Conservation (phyloP, 2,329 filamentous ascomycete genomes). For the Gremmenia infestans region DNA sequence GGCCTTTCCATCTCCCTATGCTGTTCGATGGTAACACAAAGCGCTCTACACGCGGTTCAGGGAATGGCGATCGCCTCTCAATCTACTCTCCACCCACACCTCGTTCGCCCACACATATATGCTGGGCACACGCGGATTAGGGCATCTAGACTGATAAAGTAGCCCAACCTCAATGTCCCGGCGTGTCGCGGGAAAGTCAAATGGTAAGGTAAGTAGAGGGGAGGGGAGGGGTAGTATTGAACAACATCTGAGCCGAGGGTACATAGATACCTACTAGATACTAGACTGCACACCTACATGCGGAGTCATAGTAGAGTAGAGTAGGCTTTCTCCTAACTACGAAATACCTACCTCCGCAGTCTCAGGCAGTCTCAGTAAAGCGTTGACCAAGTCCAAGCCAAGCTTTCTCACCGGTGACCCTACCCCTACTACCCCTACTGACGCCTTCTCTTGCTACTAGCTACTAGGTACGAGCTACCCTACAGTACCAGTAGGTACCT, state of each 20-base stretch:
- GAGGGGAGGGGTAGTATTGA: background rate
- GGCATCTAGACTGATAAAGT: no score
- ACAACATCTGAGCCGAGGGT: no score
- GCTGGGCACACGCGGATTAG: background rate
- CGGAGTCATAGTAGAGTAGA: background rate
- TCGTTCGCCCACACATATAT: constrained; percentile 1
- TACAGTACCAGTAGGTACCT: background rate
- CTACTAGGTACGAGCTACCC: no score
- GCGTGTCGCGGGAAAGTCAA: no score
- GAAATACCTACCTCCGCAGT: no score
- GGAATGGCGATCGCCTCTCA: constrained; percentile 13
- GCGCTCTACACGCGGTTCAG: constrained; percentile 12
- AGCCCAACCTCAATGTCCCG: no score
- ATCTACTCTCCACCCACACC: constrained; percentile 11
- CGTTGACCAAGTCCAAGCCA: no score
- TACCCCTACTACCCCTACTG: no score
- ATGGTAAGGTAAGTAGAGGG: background rate
- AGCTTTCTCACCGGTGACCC: no score
- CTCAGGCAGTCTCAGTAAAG: no score
- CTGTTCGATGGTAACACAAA: constrained; percentile 10
- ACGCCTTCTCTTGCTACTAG: no score
- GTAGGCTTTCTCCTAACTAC: background rate
- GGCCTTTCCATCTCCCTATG: background rate
- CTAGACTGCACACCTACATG: background rate
- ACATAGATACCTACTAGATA: no score